These are phyloP conservation scores for Aspergillus niger DNA, from an alignment of 2,329 filamentous ascomycete species.

Conservation along the genomic window DNA sequence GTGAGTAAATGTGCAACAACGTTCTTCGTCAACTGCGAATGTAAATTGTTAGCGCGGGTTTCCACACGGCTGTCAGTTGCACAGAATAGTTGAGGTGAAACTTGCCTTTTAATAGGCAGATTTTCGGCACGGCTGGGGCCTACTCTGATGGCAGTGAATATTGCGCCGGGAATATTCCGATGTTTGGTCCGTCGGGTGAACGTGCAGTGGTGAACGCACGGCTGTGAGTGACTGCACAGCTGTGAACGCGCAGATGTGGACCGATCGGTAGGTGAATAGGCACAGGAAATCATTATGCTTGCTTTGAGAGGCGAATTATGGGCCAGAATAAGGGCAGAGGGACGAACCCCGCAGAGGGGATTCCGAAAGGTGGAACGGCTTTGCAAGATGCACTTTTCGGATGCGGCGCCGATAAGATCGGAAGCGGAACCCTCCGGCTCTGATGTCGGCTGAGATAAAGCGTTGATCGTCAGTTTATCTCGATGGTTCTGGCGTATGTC, in stretches of 20 bases:
- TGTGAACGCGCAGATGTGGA: constrained; percentile 1
- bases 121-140: background rate
- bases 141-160: constrained; percentile 2
- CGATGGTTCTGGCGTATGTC: background rate
- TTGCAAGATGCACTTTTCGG: constrained; percentile 14
- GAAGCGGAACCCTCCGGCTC: constrained; percentile 12
- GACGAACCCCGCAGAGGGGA: background rate
- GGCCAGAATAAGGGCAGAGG: background rate
- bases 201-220: constrained; percentile 3
- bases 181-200: constrained; percentile 19
- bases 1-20: background rate
- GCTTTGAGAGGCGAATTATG: constrained; percentile 9
- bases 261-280: constrained; percentile 11
- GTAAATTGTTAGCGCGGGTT: too few species aligned
- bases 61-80: background rate
- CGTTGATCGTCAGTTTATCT: background rate
- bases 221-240: too few species aligned
- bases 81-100: constrained; percentile 11
- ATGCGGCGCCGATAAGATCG: constrained; percentile 24
- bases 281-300: background rate
- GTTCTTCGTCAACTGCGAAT: background rate
- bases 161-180: constrained; percentile 20
- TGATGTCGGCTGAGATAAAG: background rate
- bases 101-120: constrained; percentile 8
- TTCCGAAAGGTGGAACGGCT: background rate